These are phyloP conservation scores for Solanum aculeatissimum DNA, from an alignment of 305 asterid species.

Conservation along the genomic window DNA sequence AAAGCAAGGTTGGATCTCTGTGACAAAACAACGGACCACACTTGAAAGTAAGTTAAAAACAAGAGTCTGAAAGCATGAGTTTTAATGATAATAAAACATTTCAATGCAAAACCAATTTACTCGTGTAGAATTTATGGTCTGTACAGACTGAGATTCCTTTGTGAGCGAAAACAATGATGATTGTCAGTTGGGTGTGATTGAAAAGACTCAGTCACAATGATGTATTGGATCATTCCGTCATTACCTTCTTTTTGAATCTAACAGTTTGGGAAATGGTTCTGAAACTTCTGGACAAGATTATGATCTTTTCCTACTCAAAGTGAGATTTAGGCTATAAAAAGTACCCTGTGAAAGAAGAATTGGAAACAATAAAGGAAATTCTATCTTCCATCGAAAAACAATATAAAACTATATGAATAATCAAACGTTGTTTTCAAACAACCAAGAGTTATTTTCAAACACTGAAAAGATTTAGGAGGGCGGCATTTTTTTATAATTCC, in stretches of 20 bases:
- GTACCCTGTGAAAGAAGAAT: constrained; percentile 22
- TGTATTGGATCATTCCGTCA: not conserved
- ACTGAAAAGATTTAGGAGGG: too few species aligned
- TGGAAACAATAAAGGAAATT: not conserved
- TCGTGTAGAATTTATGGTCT: too few species aligned
- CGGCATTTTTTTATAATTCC: too few species aligned
- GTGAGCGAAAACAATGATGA: not conserved
- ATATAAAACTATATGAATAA: too few species aligned
- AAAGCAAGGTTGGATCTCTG: not conserved
- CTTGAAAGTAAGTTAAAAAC: not conserved
- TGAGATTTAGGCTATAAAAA: not conserved
- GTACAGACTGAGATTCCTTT: not conserved
- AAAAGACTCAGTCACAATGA: not conserved
- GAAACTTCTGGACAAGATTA: not conserved
- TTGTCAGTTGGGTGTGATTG: not conserved
- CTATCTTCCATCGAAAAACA: too few species aligned
- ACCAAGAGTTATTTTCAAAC: too few species aligned
- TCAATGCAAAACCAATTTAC: too few species aligned
- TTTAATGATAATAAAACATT: too few species aligned
- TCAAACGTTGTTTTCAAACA: too few species aligned
- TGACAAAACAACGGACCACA: not conserved
- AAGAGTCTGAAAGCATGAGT: not conserved
- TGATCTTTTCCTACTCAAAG: not conserved
- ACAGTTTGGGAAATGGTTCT: constrained; percentile 27
- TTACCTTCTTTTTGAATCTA: not conserved